A percentile compares a stretch with the other conserved stretches of the same genome.
phyloP scores from a whole-genome alignment of 2,329 filamentous ascomycete species.

The Calonectria hawksworthii region DNA sequence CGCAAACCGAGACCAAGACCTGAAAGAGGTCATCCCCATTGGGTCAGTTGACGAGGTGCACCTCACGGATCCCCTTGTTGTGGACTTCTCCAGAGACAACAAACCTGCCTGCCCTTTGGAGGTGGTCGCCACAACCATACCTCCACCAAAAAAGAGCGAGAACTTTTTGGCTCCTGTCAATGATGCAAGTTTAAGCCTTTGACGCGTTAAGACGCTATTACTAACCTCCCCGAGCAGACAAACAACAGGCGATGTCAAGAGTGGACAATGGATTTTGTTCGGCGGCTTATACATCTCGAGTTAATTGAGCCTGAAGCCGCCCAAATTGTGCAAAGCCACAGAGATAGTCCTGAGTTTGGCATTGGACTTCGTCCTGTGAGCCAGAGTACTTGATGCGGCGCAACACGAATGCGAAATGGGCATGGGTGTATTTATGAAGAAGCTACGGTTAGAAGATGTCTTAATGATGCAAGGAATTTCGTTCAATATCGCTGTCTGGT shows the following conservation, averaged over 20 bases:
- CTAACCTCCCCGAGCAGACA: not conserved
- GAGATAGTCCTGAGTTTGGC: not conserved
- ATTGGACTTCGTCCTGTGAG: not conserved
- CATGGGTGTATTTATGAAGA: not conserved
- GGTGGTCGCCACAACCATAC: not conserved
- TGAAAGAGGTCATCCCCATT: not conserved
- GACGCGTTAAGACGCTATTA: not conserved
- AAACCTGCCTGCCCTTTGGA: not conserved
- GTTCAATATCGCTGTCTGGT: not conserved
- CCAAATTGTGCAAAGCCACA: not conserved
- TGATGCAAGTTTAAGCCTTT: not conserved
- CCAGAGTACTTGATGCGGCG: not conserved
- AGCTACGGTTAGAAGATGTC: not conserved
- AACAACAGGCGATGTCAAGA: constrained; percentile 12
- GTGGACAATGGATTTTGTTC: constrained; percentile 3
- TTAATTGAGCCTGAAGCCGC: not conserved
- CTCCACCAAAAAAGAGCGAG: not conserved
- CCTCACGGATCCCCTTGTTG: not conserved
- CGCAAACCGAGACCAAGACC: not conserved
- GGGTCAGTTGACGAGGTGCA: not conserved
- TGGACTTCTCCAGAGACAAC: not conserved
- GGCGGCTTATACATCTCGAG: not conserved
- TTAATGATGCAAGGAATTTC: not conserved
- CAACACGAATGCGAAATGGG: not conserved
- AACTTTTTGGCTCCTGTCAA: constrained; percentile 5